phyloP scores from a whole-genome alignment of 2,329 filamentous ascomycete genomes.

The Myriosclerotinia curreyana region DNA sequence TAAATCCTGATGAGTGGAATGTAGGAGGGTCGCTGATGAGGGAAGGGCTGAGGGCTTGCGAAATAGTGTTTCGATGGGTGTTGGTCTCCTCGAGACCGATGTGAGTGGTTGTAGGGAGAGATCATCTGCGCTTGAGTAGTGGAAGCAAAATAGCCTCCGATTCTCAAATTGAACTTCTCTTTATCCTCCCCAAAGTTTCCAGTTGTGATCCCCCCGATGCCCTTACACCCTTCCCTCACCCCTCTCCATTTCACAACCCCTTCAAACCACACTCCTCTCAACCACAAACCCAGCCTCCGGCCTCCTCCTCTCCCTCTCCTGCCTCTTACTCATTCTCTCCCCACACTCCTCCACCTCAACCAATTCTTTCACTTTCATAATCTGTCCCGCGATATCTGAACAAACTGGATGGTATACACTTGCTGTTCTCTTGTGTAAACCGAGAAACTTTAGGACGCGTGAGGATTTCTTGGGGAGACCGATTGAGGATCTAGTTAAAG shows the following conservation, averaged over 20 bases:
- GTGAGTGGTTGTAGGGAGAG: background rate
- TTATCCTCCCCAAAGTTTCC: no score
- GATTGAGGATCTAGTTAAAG: conserved; percentile 68
- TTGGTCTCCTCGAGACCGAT: background rate
- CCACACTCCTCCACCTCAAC: conserved; percentile 68
- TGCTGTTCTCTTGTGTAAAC: conserved; percentile 67
- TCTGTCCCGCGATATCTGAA: conserved; percentile 65
- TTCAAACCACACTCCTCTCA: conserved; percentile 46
- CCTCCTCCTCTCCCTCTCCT: conserved; percentile 59
- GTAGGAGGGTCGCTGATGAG: no score
- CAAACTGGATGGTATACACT: conserved; percentile 71
- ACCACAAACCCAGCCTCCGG: conserved; percentile 68
- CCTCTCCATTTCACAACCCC: background rate
- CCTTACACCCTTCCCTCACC: background rate
- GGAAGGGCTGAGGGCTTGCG: no score
- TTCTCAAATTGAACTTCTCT: no score
- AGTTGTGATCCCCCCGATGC: no score
- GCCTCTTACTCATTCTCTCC: conserved; percentile 52
- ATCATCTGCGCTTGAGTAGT: no score
- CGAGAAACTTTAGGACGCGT: conserved; percentile 67
- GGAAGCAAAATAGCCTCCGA: no score
- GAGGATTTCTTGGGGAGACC: conserved; percentile 62
- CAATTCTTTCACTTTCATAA: conserved; percentile 73
- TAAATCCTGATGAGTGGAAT: no score
- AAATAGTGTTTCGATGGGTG: no score